Evolutionary conservation across 805 yeast species (phyloP).

Genomic region (Cyberlindnera mrakii): DNA sequence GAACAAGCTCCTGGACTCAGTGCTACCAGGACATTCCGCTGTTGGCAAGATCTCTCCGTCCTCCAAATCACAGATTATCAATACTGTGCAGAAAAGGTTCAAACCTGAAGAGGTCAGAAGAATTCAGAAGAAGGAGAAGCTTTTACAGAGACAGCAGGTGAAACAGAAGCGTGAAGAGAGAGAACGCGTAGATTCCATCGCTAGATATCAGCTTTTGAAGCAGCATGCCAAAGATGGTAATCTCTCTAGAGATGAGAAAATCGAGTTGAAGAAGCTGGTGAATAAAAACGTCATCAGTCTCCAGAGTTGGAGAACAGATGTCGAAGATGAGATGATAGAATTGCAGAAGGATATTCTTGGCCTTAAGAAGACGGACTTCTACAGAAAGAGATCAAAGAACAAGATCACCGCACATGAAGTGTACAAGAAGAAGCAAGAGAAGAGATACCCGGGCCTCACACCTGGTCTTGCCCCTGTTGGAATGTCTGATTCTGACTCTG

Average conservation of each 20-base stretch:
- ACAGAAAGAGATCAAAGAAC: slow-evolving; percentile 20
- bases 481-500: slow-evolving; percentile 45
- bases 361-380: slow-evolving; percentile 33
- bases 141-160: slow-evolving; percentile 21
- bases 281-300: slow-evolving; percentile 32
- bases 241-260: slow-evolving; percentile 29
- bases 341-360: slow-evolving; percentile 37
- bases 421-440: slow-evolving; percentile 24
- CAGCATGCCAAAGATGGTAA: slow-evolving; percentile 26
- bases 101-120: slow-evolving; percentile 29
- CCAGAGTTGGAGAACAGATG: slow-evolving; percentile 36
- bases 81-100: slow-evolving; percentile 28
- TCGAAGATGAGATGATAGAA: slow-evolving; percentile 35
- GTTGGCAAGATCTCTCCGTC: slow-evolving; percentile 8
- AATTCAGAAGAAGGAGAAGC: slow-evolving; percentile 29
- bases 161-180: slow-evolving; percentile 18
- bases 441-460: slow-evolving; percentile 56
- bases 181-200: slow-evolving; percentile 24
- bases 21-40: slow-evolving; percentile 32
- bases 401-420: slow-evolving; percentile 25
- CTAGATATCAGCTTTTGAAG: slow-evolving; percentile 29
- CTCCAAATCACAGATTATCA: slow-evolving; percentile 34
- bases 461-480: slow-evolving; percentile 87
- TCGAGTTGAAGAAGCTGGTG: slow-evolving; percentile 28
- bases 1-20: slow-evolving; percentile 31